A percentile compares a stretch with the other conserved stretches of the same genome.
These are phyloP conservation scores for Anthoceros angustus DNA, from an alignment of 225 moss, liverwort and hornwort species.

Conservation along the genomic window DNA sequence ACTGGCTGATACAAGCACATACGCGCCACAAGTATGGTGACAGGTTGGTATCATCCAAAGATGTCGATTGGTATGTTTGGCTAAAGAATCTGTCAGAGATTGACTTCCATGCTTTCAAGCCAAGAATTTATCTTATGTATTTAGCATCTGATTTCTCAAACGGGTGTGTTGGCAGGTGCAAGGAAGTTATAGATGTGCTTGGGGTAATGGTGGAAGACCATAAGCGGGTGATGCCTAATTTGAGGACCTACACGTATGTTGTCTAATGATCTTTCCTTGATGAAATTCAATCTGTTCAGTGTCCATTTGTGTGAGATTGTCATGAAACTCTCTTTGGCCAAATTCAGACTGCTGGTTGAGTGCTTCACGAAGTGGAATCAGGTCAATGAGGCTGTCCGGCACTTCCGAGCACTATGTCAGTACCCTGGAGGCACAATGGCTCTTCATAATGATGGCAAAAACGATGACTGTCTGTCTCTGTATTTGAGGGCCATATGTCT, in stretches of 20 bases:
- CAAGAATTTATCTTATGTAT: not conserved
- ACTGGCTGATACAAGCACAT: constrained; percentile 76
- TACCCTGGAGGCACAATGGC: constrained; percentile 38
- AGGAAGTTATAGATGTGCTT: constrained; percentile 64
- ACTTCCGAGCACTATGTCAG: constrained; percentile 69
- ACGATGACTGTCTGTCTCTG: constrained; percentile 68
- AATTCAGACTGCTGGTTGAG: constrained; percentile 73
- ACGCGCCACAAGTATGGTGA: constrained; percentile 72
- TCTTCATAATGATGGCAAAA: constrained; percentile 50
- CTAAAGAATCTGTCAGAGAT: not conserved
- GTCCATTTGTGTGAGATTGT: no score
- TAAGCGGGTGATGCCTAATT: constrained; percentile 65
- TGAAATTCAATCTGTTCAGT: not conserved
- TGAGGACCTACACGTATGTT: constrained; percentile 78
- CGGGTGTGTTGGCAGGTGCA: constrained; percentile 27
- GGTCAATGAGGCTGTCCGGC: constrained; percentile 76
- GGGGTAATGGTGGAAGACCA: constrained; percentile 98
- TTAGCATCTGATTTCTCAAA: not conserved
- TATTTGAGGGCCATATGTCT: constrained; percentile 72
- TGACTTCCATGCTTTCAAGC: not conserved
- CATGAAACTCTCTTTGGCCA: not conserved
- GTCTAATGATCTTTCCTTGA: not conserved
- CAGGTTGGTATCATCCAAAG: constrained; percentile 33
- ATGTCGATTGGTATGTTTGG: not conserved
- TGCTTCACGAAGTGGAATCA: constrained; percentile 74